phyloP scores from a whole-genome alignment of 805 yeast genomes.

The Candida ficus region DNA sequence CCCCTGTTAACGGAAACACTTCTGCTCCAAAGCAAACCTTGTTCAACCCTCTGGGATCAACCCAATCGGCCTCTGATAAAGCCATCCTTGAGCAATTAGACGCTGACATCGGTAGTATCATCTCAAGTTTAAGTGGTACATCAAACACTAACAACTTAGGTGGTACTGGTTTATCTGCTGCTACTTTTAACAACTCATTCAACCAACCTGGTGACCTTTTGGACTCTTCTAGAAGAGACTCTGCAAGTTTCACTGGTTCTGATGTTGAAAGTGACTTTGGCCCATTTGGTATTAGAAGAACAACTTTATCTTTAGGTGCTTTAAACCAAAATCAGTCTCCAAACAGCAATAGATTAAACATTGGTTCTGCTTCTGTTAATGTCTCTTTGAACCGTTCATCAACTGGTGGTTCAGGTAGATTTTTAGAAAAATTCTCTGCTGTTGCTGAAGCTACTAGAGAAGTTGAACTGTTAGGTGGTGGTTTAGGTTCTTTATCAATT shows the following conservation, averaged over 20 bases:
- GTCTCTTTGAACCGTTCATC: conserved; percentile 32
- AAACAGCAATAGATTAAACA: conserved; percentile 27
- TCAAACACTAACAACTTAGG: conserved; percentile 11
- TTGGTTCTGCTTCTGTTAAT: conserved; percentile 59
- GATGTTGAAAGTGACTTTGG: conserved; percentile 36
- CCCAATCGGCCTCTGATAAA: conserved; percentile 10
- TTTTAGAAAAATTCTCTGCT: conserved; percentile 56
- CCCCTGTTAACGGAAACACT: neutral
- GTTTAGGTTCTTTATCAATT: conserved; percentile 35
- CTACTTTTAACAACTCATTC: conserved; percentile 6
- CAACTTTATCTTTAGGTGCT: conserved; percentile 39
- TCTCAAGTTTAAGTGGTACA: conserved; percentile 26
- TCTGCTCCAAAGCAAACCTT: conserved; percentile 2
- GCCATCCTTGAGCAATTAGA: conserved; percentile 19
- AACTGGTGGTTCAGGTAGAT: conserved; percentile 33
- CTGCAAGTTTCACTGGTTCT: conserved; percentile 28
- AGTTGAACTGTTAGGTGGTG: conserved; percentile 43
- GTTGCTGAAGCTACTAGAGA: conserved; percentile 70
- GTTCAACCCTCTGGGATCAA: conserved; percentile 8
- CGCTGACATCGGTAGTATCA: conserved; percentile 26
- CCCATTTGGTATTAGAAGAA: conserved; percentile 43
- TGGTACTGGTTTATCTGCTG: conserved; percentile 7
- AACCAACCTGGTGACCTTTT: conserved; percentile 9
- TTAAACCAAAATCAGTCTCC: conserved; percentile 19
- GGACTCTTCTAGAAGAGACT: conserved; percentile 31